Base-by-base conservation (phyloP, 768 basidiomycete genomes). In the Boletus edulis region DNA sequence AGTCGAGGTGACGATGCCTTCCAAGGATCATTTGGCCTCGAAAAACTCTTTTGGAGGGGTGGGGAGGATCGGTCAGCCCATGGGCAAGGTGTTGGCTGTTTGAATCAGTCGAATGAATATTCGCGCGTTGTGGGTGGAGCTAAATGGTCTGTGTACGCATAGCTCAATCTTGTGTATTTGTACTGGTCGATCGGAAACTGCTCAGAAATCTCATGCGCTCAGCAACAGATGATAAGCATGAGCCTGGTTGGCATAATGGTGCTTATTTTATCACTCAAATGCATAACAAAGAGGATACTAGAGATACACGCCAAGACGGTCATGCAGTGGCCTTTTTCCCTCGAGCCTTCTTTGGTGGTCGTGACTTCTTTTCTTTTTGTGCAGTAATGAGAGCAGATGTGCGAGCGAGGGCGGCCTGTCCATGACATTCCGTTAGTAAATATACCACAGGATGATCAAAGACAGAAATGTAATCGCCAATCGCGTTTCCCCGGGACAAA, bases 381-480 rank as follows among this genome's bases (percentile, higher is more conserved):
- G 89, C 73, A 27, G 78, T 80, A 52, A 85, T 60, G 57, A 92
- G 78, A 41, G 89, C 86, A 57, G 89, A 89, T 27, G 85, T 81
- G 58, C 91, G 89, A 46, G 86, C 88, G 44, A 93, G 80, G 57
- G 84, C 78, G 56, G 86, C 86, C 90, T 92, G 63, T 60, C 46
- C 51, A 38, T 35, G 52, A 51, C 14, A 46, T 50, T 38, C 50
- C 39, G 58, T 70, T 22, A 70, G 70, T 45, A 57, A n/a, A 37
- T 20, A 83, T 85, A 86, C 85, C 83, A 81, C 78, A 67, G 49
- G 22, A 56, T 31, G 18, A 44, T 49, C 20, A 48, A 32, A 49
- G 51, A 56, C 45, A 56, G 49, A 39, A 31, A 38, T 70, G 61
- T 72, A 43, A 55, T 61, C 65, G 57, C 62, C 70, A 56, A 46